These are phyloP conservation scores for Yarrowia sp. DNA, from an alignment of 805 yeast genomes.

Conservation along the genomic window DNA sequence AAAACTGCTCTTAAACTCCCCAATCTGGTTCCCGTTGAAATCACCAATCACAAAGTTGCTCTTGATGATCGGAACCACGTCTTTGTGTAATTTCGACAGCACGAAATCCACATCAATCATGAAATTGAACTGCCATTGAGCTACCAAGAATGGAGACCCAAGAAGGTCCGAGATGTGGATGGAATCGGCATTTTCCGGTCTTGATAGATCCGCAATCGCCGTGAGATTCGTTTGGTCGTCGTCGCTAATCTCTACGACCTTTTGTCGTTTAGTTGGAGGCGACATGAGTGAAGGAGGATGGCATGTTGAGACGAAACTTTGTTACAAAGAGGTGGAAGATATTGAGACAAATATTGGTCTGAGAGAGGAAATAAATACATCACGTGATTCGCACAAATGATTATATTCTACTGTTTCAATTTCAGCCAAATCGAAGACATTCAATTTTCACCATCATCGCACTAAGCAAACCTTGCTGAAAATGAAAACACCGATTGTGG, in stretches of 20 bases:
- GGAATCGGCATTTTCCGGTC: slow-evolving; percentile 30
- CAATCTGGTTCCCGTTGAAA: slow-evolving; percentile 32
- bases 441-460: too few relatives aligned
- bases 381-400: too few relatives aligned
- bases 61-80: slow-evolving; percentile 27
- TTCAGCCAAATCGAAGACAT: too few relatives aligned
- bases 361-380: too few relatives aligned
- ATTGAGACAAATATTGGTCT: too few relatives aligned
- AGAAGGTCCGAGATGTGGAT: slow-evolving; percentile 33
- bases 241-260: background rate
- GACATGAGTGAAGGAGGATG: too few relatives aligned
- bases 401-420: too few relatives aligned
- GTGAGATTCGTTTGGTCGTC: background rate
- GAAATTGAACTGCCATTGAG: slow-evolving; percentile 40
- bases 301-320: too few relatives aligned
- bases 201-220: background rate
- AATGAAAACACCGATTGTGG: too few relatives aligned
- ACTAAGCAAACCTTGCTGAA: too few relatives aligned
- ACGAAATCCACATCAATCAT: slow-evolving; percentile 35
- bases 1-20: background rate
- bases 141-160: slow-evolving; percentile 31
- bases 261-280: background rate
- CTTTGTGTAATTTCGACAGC: slow-evolving; percentile 31
- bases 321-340: too few relatives aligned
- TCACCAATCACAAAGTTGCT: slow-evolving; percentile 30